phyloP scores from a whole-genome alignment of 352 stramenopile genomes.

The Phytophthora agathidicida region DNA sequence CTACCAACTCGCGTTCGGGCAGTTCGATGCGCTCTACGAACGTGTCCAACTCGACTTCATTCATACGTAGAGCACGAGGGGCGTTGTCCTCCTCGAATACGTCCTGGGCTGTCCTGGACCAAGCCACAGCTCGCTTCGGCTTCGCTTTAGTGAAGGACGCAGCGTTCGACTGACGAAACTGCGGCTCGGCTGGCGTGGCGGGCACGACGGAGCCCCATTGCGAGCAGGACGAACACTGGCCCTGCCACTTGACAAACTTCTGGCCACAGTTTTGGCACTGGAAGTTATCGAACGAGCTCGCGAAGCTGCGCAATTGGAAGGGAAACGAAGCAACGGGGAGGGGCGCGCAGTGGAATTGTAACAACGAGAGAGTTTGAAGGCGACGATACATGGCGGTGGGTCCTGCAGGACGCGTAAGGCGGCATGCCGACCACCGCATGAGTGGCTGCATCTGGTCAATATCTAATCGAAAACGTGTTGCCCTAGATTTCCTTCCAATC shows the following conservation, averaged over 20 bases:
- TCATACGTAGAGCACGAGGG: slow-evolving; percentile 60
- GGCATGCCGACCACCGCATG: not conserved
- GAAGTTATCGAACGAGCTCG: slow-evolving; percentile 38
- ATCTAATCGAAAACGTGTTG: no score
- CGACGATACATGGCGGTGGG: not conserved
- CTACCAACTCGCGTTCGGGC: slow-evolving; percentile 72
- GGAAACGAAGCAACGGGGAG: not conserved
- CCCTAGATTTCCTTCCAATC: no score
- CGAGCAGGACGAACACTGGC: slow-evolving; percentile 86
- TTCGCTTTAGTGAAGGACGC: slow-evolving; percentile 49
- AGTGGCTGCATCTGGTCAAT: not conserved
- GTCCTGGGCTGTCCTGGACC: slow-evolving; percentile 28
- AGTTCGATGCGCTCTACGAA: slow-evolving; percentile 68
- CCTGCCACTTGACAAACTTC: slow-evolving; percentile 83
- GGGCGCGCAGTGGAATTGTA: not conserved
- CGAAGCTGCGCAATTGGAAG: slow-evolving; percentile 19
- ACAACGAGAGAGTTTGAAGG: not conserved
- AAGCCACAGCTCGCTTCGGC: slow-evolving; percentile 41
- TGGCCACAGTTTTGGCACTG: slow-evolving; percentile 66
- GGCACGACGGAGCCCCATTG: slow-evolving; percentile 92
- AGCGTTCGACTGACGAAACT: slow-evolving; percentile 70
- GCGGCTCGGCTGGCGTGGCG: slow-evolving; percentile 36
- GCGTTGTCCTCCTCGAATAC: slow-evolving; percentile 21
- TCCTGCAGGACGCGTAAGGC: not conserved
- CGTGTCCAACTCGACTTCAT: slow-evolving; percentile 67